Base-by-base conservation (phyloP, 2,329 filamentous ascomycete species). In the Epichloe bromicola region DNA sequence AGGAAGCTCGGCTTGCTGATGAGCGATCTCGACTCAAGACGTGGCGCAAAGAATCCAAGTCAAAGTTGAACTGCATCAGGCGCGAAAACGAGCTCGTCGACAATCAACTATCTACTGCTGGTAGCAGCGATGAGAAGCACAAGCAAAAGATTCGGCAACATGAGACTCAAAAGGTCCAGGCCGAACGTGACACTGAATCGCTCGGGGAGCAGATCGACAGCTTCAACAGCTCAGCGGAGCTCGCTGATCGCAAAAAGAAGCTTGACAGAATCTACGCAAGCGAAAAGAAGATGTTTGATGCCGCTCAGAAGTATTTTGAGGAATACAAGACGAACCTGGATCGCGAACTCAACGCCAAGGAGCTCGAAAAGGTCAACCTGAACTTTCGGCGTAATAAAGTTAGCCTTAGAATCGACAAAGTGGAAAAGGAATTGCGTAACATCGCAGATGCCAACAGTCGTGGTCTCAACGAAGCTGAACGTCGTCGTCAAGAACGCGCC, bases 61-160 rank as follows among this genome's bases (percentile, higher is more conserved):
- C 78, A 48, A 80, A 80, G 56, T 73, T 84, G 55, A 82, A 83
- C 57, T 70, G 76, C 19, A 68, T 86, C 58, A 82, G 78, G 60
- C 87, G 83, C 65, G 86, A 91, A 59, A 85, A 87, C 55, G 85
- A 89, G 59, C 77, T 76, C 47, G 74, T 86, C 38, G 77, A 78
- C 53, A 75, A 75, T 53, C 81, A 82, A 56, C 78, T 88, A 44
- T 74, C 82, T 51, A 83, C 83, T 37, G 76, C 79, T 15, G 85
- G 85, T 55, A 82, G 83, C 53, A 82, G 80, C 57, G 86, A 91
- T 65, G 86, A 90, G 61, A 84, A 86, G 62, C 77, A 84, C 59
- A 77, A 80, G 57, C 83, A 88, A 62, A 86, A 88, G 64, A 79
- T 86, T 44, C 77, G 82, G 55, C 86, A 90, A 65, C 83, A 87